These are phyloP conservation scores for Fusarium verrucosum DNA, from an alignment of 2,329 filamentous ascomycete genomes.

Conservation along the genomic window DNA sequence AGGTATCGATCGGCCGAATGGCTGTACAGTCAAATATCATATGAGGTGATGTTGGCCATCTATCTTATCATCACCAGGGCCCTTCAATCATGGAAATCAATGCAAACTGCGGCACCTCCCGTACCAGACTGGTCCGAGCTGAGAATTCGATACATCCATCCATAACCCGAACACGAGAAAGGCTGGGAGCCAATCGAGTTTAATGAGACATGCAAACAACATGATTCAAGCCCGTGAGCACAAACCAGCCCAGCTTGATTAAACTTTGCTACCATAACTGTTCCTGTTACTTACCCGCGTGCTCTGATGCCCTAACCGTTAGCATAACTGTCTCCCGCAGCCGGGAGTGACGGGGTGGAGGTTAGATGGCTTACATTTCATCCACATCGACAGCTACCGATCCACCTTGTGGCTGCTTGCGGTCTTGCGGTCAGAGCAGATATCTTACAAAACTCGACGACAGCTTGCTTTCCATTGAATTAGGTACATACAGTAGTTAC, in stretches of 20 bases:
- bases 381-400: background rate
- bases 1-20: background rate
- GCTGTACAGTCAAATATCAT: conserved; percentile 11
- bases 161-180: conserved; percentile 37
- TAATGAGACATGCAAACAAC: conserved; percentile 27
- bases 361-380: background rate
- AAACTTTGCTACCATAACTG: background rate
- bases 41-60: conserved; percentile 9
- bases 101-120: conserved; percentile 29
- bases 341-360: conserved; percentile 5
- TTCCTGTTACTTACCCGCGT: background rate
- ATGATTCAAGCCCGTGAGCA: conserved; percentile 28
- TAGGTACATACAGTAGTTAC: conserved; percentile 5
- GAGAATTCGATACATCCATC: conserved; percentile 1
- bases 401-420: conserved; percentile 12
- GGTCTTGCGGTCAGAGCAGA: conserved; percentile 20
- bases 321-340: conserved; percentile 13
- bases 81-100: conserved; percentile 3
- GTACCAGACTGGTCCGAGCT: conserved; percentile 25
- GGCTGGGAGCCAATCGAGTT: conserved; percentile 27
- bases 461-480: too few species aligned
- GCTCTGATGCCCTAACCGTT: conserved; percentile 12
- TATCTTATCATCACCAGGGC: background rate
- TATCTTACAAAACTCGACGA: background rate
- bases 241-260: too few species aligned